Evolutionary conservation across 1,139 yeast species (phyloP), one percentile per base, ranked within the genome.

Genomic region (Pichia sp.): DNA sequence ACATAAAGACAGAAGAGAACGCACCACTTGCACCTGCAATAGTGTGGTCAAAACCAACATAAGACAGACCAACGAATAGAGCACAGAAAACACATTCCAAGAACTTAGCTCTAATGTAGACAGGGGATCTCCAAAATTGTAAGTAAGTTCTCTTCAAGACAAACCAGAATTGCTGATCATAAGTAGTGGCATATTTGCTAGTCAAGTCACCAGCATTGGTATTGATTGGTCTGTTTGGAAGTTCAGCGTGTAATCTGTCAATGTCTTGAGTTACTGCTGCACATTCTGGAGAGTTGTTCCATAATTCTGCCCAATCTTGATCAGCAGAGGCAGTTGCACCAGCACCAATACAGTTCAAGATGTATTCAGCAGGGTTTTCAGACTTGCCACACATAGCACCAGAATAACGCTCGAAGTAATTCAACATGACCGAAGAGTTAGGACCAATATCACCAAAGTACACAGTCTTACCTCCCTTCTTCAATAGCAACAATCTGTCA

Each of bases 361-460:
- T 66, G 61, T 71, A 69, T 52, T 69, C 74, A 28, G 74, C 72
- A 17, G 73, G 73, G 42, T 74, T 73, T 59, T 56, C 79, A 59
- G 47, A 56, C 47, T 35, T 44, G 13, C 66, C 64, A 60, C 81
- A 75, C 41, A 63, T 56, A 41, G 78, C 63, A 31, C 74, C 72
- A 37, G 80, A 79, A 42, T 72, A 60, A 25, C 55, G 53, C 50
- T 74, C 77, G 49, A 75, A 75, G 46, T 75, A 75, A 29, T 60
- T 48, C 33, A 72, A 58, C 42, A 75, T 55, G 4, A 64, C 61
- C 4, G 56, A 40, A 37, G 78, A 74, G 46, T 69, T 63, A 34
- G 64, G 54, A 40, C 80, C 80, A 50, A 74, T 68, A 46, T 73
- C 77, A 40, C 78, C 78, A 50, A 73, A 73, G 46, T 74, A 74